phyloP scores from a whole-genome alignment of 2,329 filamentous ascomycete species.

The Dothideomycetes sp. region DNA sequence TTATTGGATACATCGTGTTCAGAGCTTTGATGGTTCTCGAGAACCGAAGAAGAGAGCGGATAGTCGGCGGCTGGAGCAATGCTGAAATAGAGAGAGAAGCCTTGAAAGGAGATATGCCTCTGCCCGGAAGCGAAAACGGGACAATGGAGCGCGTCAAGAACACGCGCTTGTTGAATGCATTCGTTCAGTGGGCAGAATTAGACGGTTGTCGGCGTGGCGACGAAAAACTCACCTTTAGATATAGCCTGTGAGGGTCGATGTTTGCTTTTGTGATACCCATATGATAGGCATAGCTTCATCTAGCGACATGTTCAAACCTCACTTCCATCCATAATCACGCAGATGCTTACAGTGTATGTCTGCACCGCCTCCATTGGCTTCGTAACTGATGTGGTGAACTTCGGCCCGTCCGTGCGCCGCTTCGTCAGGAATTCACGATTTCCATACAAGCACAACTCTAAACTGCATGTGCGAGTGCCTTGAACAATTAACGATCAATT shows the following conservation, averaged over 20 bases:
- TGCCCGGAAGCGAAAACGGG: conserved; percentile 10
- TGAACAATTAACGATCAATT: no score
- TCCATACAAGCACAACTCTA: no score
- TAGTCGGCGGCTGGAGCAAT: conserved; percentile 21
- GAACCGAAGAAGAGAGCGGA: conserved; percentile 24
- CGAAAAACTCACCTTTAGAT: conserved; percentile 36
- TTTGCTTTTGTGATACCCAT: no score
- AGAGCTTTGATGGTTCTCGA: conserved; percentile 24
- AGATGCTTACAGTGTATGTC: no score
- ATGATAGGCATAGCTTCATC: no score
- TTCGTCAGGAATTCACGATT: background rate
- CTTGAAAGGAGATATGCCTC: conserved; percentile 17
- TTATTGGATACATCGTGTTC: conserved; percentile 30
- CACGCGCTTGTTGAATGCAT: conserved; percentile 9
- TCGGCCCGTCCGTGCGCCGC: background rate
- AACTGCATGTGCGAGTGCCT: no score
- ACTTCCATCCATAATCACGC: no score
- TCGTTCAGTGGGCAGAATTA: conserved; percentile 21
- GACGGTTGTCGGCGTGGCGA: conserved; percentile 30
- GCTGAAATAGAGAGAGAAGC: conserved; percentile 28
- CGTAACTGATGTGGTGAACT: background rate
- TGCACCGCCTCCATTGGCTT: background rate
- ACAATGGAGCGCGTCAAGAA: conserved; percentile 5
- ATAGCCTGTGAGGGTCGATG: conserved; percentile 24
- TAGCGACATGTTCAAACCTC: no score